Percentiles rank a stretch among this genome's conserved stretches.
Evolutionary conservation across 1,284 basidiomycete species (phyloP).

Genomic region (Sporisorium iseilematis-ciliati): DNA sequence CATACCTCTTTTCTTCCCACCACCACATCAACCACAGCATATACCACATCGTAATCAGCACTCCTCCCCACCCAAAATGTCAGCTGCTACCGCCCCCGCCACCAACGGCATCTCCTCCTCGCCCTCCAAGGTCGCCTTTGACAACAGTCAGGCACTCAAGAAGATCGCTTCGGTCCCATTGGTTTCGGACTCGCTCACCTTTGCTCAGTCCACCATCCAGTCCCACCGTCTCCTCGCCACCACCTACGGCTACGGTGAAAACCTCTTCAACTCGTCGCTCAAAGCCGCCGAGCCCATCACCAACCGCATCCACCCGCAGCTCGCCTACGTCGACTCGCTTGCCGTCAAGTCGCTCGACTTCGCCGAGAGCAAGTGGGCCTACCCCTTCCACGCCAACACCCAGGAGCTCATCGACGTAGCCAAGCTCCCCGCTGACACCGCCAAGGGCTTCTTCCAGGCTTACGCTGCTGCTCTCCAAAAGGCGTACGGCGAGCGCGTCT

Average conservation of each 20-base stretch:
- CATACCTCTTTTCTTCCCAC: neutral
- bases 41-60: neutral
- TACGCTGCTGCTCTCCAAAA: conserved; percentile 54
- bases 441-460: conserved; percentile 40
- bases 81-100: conserved; percentile 49
- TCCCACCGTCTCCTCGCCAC: conserved; percentile 58
- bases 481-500: conserved; percentile 61
- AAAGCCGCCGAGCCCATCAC: conserved; percentile 61
- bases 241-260: conserved; percentile 58
- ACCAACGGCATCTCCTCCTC: conserved; percentile 43
- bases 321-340: conserved; percentile 60
- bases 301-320: conserved; percentile 60
- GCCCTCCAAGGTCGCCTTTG: conserved; percentile 44
- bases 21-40: conserved; percentile 9
- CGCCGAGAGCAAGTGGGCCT: conserved; percentile 65
- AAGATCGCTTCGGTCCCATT: conserved; percentile 61
- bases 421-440: conserved; percentile 58
- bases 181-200: conserved; percentile 59
- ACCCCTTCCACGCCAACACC: conserved; percentile 67
- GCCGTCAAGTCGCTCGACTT: conserved; percentile 63
- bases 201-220: conserved; percentile 62
- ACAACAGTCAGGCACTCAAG: conserved; percentile 57
- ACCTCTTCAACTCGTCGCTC: conserved; percentile 53
- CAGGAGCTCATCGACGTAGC: conserved; percentile 56
- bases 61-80: conserved; percentile 16